Conservation (phyloP, 164 flowering plant genomes). For the Vitis labrusca region DNA sequence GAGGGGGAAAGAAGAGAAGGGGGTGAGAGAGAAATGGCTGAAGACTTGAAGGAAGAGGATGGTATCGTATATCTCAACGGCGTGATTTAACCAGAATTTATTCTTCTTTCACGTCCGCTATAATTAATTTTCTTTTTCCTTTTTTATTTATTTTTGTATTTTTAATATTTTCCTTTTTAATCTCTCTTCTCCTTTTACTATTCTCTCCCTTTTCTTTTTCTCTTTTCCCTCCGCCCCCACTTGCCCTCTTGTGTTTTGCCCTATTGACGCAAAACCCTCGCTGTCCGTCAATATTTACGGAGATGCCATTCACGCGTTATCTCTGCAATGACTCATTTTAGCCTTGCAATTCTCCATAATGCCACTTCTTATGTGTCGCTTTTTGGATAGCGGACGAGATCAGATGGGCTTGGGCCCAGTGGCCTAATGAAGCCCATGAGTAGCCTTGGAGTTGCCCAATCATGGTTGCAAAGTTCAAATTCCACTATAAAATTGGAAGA, state of each 20-base stretch:
- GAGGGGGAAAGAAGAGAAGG: conserved; percentile 3
- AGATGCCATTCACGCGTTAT: not conserved
- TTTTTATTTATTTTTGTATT: not conserved
- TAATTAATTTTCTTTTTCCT: not conserved
- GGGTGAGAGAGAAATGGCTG: conserved; percentile 10
- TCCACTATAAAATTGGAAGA: too few relatives aligned
- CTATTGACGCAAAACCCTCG: not conserved
- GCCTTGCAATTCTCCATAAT: not conserved
- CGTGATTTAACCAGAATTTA: conserved; percentile 39
- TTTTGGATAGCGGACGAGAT: too few relatives aligned
- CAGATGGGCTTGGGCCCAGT: too few relatives aligned
- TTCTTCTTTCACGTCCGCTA: conserved; percentile 50
- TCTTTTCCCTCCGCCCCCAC: not conserved
- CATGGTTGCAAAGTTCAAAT: too few relatives aligned
- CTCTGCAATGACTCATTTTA: not conserved
- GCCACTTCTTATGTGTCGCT: too few relatives aligned
- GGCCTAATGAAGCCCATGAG: too few relatives aligned
- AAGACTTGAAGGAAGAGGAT: conserved; percentile 10
- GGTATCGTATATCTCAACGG: conserved; percentile 31
- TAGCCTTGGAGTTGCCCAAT: too few relatives aligned
- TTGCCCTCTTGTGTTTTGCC: conserved; percentile 1
- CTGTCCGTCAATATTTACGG: not conserved
- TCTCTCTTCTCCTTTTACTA: not conserved
- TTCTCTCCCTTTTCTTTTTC: not conserved
- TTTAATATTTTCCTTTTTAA: not conserved